Evolutionary conservation across 2,329 filamentous ascomycete species (phyloP), one percentile per base, ranked within the genome.

Genomic region (Plectosphaerella cucumerina): DNA sequence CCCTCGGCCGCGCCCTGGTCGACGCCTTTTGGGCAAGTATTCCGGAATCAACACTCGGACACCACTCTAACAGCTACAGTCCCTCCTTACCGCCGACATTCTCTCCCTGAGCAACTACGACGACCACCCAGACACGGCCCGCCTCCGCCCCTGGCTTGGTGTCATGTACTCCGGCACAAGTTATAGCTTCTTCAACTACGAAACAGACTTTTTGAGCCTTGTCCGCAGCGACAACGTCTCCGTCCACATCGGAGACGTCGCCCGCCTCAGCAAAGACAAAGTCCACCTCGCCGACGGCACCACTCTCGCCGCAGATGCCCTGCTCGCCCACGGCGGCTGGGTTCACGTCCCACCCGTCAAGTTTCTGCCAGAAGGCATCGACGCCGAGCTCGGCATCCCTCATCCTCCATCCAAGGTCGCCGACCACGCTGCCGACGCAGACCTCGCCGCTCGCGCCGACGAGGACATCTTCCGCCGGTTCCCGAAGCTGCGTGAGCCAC

Each of bases 281-380:
- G 73, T 86, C 0, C 69, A 78, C 44, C 72, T 86, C 8, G 72
- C 75, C 3, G 71, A 75, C 50, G 77, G 76, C 10, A 73, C 69
- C 1, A 60, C 55, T 0, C 57, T 85, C 9, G 55, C 71, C 6
- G 70, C 76, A 0, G 79, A 85, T 58, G 72, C 71, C 0, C 60
- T 86, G 3, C 68, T 81, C 51, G 81, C 75, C 57, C 75, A 74
- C 17, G 85, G 81, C 0, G 83, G 83, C 3, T 86, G 82, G 82
- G 75, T 78, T 56, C 70, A 77, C 42, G 63, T 69, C 2, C 73
- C 78, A 1, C 71, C 77, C 0, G 62, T 86, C 47, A 74, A 72
- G 44, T 84, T 84, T 59, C 59, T 78, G 10, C 73, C 75, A 1
- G 64, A 69, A 26, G 74, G 72, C 17, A 70, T 77, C 45, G 71